A percentile compares a stretch with the other conserved stretches of the same genome.
Conservation (phyloP, 2,329 filamentous ascomycete species). For the Talaromyces amestolkiae region DNA sequence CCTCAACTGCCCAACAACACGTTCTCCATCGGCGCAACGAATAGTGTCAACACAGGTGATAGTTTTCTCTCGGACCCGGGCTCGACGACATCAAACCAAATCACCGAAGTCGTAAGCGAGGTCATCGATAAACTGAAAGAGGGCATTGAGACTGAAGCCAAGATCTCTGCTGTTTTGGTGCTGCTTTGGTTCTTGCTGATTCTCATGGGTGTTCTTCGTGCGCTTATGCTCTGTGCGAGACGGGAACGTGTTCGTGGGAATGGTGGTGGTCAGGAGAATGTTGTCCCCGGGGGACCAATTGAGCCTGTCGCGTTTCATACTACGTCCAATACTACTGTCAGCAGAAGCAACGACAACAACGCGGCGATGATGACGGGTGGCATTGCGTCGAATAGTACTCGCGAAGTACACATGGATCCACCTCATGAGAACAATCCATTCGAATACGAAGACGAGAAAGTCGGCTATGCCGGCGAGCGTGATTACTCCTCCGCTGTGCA, state of each 20-base stretch:
- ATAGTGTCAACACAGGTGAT: slow-evolving; percentile 48
- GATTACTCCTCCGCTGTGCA: slow-evolving; percentile 30
- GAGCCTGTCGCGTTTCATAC: slow-evolving; percentile 7
- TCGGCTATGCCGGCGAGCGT: slow-evolving; percentile 43
- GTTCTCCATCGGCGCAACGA: slow-evolving; percentile 74
- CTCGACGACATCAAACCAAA: slow-evolving; percentile 72
- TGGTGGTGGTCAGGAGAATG: slow-evolving; percentile 47
- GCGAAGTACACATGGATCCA: not conserved
- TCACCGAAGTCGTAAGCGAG: slow-evolving; percentile 70
- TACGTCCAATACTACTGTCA: not conserved
- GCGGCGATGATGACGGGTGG: slow-evolving; percentile 12
- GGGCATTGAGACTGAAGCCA: slow-evolving; percentile 70
- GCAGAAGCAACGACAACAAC: not conserved
- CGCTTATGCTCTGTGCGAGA: slow-evolving; percentile 59
- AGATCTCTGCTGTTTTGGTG: slow-evolving; percentile 73
- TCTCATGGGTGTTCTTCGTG: slow-evolving; percentile 69
- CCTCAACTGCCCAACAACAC: slow-evolving; percentile 75
- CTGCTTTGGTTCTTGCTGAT: slow-evolving; percentile 75
- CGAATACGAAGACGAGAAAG: slow-evolving; percentile 41
- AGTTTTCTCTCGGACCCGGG: slow-evolving; percentile 77
- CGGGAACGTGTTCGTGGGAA: slow-evolving; percentile 62
- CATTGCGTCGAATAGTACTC: not conserved
- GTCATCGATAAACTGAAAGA: slow-evolving; percentile 67
- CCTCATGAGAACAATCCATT: slow-evolving; percentile 17
- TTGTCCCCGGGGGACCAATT: slow-evolving; percentile 9